Conservation (phyloP, 192 early-diverging fungal genomes). For the Coemansia sp. region DNA sequence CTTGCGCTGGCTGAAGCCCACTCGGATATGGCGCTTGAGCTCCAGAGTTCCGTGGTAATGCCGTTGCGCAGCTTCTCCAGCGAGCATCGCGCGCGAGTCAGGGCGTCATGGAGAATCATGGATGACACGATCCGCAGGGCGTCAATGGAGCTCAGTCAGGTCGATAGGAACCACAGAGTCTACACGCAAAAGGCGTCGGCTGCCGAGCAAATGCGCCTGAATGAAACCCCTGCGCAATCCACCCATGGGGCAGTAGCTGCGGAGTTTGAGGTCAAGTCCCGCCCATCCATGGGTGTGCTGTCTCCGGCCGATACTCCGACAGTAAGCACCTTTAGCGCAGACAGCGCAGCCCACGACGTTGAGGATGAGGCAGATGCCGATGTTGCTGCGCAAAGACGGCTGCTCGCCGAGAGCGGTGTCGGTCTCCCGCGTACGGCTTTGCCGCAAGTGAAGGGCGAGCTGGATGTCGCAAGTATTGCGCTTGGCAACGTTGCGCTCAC, state of each 20-base stretch:
- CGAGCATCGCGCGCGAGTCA: slow-evolving; percentile 52
- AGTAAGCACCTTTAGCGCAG: not conserved
- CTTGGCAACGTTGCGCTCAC: slow-evolving; percentile 65
- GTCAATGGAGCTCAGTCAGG: slow-evolving; percentile 41
- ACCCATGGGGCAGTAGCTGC: slow-evolving; percentile 2
- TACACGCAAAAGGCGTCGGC: slow-evolving; percentile 52
- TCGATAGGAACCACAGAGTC: slow-evolving; percentile 48
- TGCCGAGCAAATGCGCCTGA: slow-evolving; percentile 43
- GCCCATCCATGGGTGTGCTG: slow-evolving; percentile 21
- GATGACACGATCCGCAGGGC: slow-evolving; percentile 47
- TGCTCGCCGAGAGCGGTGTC: slow-evolving; percentile 23
- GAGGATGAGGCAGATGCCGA: slow-evolving; percentile 37
- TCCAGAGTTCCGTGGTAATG: slow-evolving; percentile 45
- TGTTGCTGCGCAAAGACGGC: slow-evolving; percentile 28
- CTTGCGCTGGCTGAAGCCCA: slow-evolving; percentile 39
- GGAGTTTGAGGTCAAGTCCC: slow-evolving; percentile 49
- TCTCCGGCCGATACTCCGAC: slow-evolving; percentile 2
- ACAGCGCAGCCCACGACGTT: not conserved
- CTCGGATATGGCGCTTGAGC: slow-evolving; percentile 43
- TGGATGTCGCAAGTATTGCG: slow-evolving; percentile 53
- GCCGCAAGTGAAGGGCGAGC: slow-evolving; percentile 32
- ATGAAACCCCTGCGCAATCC: slow-evolving; percentile 28
- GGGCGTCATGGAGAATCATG: slow-evolving; percentile 52
- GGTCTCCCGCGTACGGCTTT: slow-evolving; percentile 13
- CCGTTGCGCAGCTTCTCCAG: slow-evolving; percentile 48